Conservation (phyloP, 2,329 filamentous ascomycete species). For the Colletotrichum higginsianum region DNA sequence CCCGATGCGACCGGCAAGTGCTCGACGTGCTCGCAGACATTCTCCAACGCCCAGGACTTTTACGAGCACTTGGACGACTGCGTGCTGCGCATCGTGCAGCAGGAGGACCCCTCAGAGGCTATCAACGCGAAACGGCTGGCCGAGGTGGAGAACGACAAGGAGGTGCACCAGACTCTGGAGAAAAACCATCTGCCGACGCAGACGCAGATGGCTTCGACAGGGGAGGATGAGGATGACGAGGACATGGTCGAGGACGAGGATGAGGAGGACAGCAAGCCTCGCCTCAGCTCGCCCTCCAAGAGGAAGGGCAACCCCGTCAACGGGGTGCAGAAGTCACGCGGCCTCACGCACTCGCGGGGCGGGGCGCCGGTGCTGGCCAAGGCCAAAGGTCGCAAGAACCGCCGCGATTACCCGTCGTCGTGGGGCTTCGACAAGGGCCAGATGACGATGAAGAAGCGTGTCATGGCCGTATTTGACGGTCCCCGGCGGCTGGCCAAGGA, state of each 20-base stretch:
- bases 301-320: constrained; percentile 70
- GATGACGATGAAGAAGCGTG: constrained; percentile 99
- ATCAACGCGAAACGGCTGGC: constrained; percentile 78
- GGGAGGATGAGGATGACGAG: constrained; percentile 68
- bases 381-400: constrained; percentile 85
- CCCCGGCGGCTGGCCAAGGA: constrained; percentile 92
- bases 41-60: constrained; percentile 95
- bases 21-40: constrained; percentile 92
- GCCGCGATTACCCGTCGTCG: constrained; percentile 91
- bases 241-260: constrained; percentile 65
- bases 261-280: constrained; percentile 65
- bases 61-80: constrained; percentile 95
- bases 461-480: constrained; percentile 93
- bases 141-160: constrained; percentile 75
- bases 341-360: constrained; percentile 84
- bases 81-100: constrained; percentile 79
- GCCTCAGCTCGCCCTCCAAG: constrained; percentile 61
- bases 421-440: constrained; percentile 95
- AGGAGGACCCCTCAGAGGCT: constrained; percentile 78
- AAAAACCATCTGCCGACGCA: constrained; percentile 72
- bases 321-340: constrained; percentile 77
- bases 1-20: constrained; percentile 92
- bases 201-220: constrained; percentile 54
- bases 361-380: constrained; percentile 72
- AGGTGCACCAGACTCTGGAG: constrained; percentile 74